Percentiles rank a stretch among this genome's conserved stretches.
Conservation (phyloP, 768 basidiomycete species). For the Multifurca ochricompacta region DNA sequence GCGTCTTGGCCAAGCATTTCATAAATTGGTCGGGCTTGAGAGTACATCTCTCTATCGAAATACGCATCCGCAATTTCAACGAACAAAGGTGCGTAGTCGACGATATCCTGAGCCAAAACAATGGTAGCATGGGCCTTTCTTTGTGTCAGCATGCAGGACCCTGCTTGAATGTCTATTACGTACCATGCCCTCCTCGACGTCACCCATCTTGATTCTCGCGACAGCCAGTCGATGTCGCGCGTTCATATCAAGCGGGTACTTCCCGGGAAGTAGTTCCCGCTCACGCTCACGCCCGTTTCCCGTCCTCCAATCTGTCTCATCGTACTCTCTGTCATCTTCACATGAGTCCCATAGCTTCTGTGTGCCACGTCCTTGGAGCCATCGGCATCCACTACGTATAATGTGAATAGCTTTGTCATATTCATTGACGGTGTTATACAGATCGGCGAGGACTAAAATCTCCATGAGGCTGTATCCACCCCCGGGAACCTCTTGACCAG, state of each 20-base stretch:
- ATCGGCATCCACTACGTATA: constrained; percentile 71
- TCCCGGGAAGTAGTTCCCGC: constrained; percentile 47
- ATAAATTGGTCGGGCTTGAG: constrained; percentile 74
- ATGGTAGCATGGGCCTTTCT: constrained; percentile 69
- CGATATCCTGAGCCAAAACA: constrained; percentile 61
- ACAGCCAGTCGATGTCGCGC: constrained; percentile 79
- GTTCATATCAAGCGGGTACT: constrained; percentile 61
- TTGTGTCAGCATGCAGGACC: not conserved
- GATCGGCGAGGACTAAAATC: constrained; percentile 77
- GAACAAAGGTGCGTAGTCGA: constrained; percentile 73
- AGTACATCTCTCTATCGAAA: constrained; percentile 66
- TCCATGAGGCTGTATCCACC: constrained; percentile 53
- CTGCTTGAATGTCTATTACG: constrained; percentile 17
- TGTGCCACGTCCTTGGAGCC: constrained; percentile 78
- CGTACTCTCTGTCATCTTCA: constrained; percentile 87
- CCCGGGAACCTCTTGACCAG: constrained; percentile 23
- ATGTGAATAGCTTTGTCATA: constrained; percentile 59
- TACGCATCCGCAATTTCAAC: constrained; percentile 81
- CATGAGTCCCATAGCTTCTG: constrained; percentile 75
- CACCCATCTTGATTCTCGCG: constrained; percentile 71
- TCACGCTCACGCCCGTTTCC: constrained; percentile 31
- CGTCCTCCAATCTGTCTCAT: constrained; percentile 35
- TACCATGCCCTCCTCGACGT: constrained; percentile 78
- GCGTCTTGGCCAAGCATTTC: constrained; percentile 68
- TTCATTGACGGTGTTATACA: constrained; percentile 65